A percentile compares a stretch with the other conserved stretches of the same genome.
Evolutionary conservation across 257 asterid species (phyloP).

Genomic region (Forsythia viridissima): DNA sequence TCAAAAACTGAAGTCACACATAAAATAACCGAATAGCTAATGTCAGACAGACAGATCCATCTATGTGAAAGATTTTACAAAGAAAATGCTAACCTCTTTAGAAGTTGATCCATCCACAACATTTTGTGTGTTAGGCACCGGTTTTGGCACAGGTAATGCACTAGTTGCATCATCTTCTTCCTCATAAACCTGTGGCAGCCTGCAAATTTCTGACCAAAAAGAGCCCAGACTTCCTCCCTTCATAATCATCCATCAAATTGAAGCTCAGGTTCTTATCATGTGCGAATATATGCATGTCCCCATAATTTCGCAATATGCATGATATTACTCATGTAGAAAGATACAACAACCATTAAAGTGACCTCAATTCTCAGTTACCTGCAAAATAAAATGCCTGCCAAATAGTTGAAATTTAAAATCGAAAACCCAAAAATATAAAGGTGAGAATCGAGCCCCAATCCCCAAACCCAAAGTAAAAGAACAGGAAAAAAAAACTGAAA

Average conservation of each 20-base stretch:
- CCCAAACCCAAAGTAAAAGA: not conserved
- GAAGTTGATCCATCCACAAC: conserved; percentile 43
- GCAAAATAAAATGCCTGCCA: too few relatives aligned
- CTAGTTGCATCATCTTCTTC: conserved; percentile 99
- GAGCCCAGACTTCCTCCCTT: conserved; percentile 82
- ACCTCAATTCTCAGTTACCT: too few relatives aligned
- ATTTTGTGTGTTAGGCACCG: conserved; percentile 69
- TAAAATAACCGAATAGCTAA: too few relatives aligned
- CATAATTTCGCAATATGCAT: too few relatives aligned
- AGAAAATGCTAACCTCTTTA: conserved; percentile 53
- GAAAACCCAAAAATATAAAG: too few relatives aligned
- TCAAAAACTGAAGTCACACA: too few relatives aligned
- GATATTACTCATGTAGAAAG: too few relatives aligned
- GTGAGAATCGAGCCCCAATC: not conserved
- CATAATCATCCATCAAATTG: conserved; percentile 27
- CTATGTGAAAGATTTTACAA: not conserved
- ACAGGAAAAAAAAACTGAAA: conserved; percentile 5
- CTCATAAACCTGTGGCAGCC: conserved; percentile 76
- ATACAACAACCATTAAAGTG: too few relatives aligned
- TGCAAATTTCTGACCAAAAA: conserved; percentile 69
- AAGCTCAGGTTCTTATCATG: conserved; percentile 10
- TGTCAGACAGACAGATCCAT: too few relatives aligned
- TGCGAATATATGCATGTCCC: conserved; percentile 12
- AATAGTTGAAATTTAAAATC: too few relatives aligned
- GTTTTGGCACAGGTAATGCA: conserved; percentile 73